Percentiles rank a stretch among this genome's conserved stretches.
Evolutionary conservation across 2,329 filamentous ascomycete species (phyloP).

Genomic region (Xylariaceae sp.): DNA sequence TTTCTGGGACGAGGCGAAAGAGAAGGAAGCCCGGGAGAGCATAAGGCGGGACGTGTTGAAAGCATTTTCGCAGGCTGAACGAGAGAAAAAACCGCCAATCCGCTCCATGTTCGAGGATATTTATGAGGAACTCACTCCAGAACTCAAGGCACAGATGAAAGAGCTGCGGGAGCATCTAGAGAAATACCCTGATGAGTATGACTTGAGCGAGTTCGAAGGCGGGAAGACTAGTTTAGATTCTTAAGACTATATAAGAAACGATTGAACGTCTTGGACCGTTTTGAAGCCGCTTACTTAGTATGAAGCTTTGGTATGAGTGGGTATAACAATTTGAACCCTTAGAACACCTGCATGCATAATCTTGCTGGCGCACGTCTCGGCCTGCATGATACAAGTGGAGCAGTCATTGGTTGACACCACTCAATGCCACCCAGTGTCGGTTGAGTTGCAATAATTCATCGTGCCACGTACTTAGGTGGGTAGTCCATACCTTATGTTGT

Average conservation of each 20-base stretch:
- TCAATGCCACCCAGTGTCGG: background rate
- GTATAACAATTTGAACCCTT: no score
- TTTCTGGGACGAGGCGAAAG: slow-evolving; percentile 84
- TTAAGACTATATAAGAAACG: slow-evolving; percentile 5
- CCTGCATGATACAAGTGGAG: slow-evolving; percentile 25
- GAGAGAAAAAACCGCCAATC: slow-evolving; percentile 78
- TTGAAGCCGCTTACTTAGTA: background rate
- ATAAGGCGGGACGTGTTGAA: slow-evolving; percentile 78
- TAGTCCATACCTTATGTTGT: slow-evolving; percentile 1
- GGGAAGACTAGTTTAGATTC: slow-evolving; percentile 68
- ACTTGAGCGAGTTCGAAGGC: slow-evolving; percentile 76
- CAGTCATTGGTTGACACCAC: slow-evolving; percentile 9
- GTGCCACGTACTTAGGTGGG: slow-evolving; percentile 28
- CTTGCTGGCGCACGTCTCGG: slow-evolving; percentile 20
- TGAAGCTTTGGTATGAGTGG: slow-evolving; percentile 1
- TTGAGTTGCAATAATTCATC: slow-evolving; percentile 11
- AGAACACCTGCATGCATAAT: slow-evolving; percentile 4
- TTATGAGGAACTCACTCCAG: slow-evolving; percentile 86
- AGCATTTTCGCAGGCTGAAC: slow-evolving; percentile 84
- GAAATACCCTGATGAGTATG: slow-evolving; percentile 91
- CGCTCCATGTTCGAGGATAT: slow-evolving; percentile 82
- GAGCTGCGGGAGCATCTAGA: slow-evolving; percentile 79
- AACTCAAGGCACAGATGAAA: slow-evolving; percentile 75
- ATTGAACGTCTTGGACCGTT: background rate
- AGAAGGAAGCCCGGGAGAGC: slow-evolving; percentile 72